Conservation (phyloP, 2,329 filamentous ascomycete genomes). For the Fusarium poae region DNA sequence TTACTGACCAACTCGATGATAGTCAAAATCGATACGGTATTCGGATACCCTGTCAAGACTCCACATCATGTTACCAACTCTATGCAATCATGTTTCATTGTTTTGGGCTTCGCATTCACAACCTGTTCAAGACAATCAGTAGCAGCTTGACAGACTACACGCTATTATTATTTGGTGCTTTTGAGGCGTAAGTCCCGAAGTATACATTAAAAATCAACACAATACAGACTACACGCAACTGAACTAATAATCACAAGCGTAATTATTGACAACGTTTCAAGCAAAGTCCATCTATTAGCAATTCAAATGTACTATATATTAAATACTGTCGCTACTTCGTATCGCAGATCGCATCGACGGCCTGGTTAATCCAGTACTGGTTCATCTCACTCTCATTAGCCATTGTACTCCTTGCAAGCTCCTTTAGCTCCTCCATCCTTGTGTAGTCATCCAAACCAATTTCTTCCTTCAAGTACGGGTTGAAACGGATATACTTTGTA, state of each 20-base stretch:
- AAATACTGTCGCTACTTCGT: background rate
- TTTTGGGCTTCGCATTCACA: no score
- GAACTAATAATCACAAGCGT: no score
- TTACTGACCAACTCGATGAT: no score
- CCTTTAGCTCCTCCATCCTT: constrained; percentile 9
- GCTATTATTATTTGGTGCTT: no score
- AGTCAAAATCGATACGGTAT: background rate
- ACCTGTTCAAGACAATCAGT: background rate
- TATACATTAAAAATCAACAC: no score
- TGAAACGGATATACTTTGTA: constrained; percentile 26
- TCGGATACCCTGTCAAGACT: background rate
- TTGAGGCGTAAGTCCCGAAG: no score
- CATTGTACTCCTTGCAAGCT: background rate
- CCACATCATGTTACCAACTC: background rate
- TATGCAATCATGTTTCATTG: background rate
- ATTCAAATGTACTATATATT: background rate
- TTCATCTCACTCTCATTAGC: background rate
- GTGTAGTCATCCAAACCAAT: constrained; percentile 37
- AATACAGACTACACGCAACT: no score
- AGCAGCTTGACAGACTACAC: no score
- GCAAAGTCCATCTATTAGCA: no score
- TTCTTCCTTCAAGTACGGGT: constrained; percentile 12
- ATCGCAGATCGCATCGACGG: constrained; percentile 15
- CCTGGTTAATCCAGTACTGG: constrained; percentile 9
- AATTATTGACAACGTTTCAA: no score